Base-by-base conservation (phyloP, 2,329 filamentous ascomycete genomes). In the Cylindrodendrum hubeiense region DNA sequence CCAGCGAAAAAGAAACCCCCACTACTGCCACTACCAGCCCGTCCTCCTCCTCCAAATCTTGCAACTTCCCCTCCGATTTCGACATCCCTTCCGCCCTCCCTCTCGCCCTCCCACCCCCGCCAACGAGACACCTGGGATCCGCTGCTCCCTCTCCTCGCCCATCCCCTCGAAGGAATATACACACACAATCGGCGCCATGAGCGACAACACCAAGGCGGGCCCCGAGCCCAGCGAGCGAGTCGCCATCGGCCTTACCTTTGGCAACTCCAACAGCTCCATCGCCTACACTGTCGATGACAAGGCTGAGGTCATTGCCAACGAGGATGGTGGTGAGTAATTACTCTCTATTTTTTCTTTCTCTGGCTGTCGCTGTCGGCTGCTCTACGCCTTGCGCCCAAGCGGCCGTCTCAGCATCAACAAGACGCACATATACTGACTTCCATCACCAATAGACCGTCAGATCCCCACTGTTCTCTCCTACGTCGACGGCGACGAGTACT, bases 251-350 rank as follows among this genome's bases (percentile, higher is more conserved):
- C 94, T 99, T 79, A 93, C 95, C 73, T 98, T 98, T 86, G 96
- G 96, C 83, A 99, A 98, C 86, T 95, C 94, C 67, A 97, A 97
- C 90, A 97, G 94, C 85, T 98, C 94, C 66, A 98, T 99, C 83
- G 95, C 95, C 75, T 94, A 91, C 80, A 97, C 95, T 50, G 89
- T 91, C 67, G 95, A 98, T 77, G 95, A 97, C 82, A 97, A 97
- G 86, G 91, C 94, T 70, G 94, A 98, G 80, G 95, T 99, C 70
- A 98, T 99, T 83, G 96, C 96, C 78, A 98, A 99, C 84, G 96
- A 98, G 85, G 96, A 98, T 79, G 96, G 96, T 86, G 93, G 93
- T 94, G 80, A 77, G 89, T 82, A 49, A 37, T 15, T 8, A 21
- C 52, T 49, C 51, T 17, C 24, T 34, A 22, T 19, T 46, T 3